Evolutionary conservation across 192 early-diverging fungal genomes (phyloP), one percentile per base, ranked within the genome.

Genomic region (Allomyces javanicus): DNA sequence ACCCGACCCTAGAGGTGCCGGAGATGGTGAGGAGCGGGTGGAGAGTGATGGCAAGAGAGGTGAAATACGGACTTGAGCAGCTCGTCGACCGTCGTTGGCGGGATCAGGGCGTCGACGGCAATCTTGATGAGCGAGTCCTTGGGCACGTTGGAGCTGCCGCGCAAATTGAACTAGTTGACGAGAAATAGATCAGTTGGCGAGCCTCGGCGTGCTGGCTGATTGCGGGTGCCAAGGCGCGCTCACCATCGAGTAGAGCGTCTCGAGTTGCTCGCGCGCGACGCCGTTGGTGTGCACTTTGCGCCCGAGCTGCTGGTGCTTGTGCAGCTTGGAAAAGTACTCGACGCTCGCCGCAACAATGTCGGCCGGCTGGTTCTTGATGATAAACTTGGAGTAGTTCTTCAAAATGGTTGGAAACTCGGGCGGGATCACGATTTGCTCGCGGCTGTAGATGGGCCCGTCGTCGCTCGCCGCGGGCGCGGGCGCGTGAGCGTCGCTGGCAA

Each of bases 391-490:
- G 66, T 79, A 81, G 71, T 77, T 79, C 63, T 79, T 79, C 24
- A 81, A 64, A 26, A 81, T 79, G 65, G 79, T 77, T 4, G 79
- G 79, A 14, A 81, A 68, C 40, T 77, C 77, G n/a, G 77, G 68
- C 58, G 79, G 79, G 65, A 81, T 81, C 40, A 69, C 69, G 64
- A 81, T 79, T 68, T 81, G 79, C 67, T 81, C 79, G 55, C 76
- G 76, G 24, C 70, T 76, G 65, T 79, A 81, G 66, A 81, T 71
- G 12, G 76, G 64, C 9, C 70, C 74, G n/a, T 12, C 63, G 33
- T 43, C 21, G 24, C 25, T 25, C 23, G 66, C 22, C 22, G 45
- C 63, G 25, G 23, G 63, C 21, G 45, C 63, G 45, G 66, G 25
- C 63, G 33, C 7, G 33, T 3, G 33, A 3, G 33, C 33, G 33